These are phyloP conservation scores for Lithospermum erythrorhizon DNA, from an alignment of 257 asterid genomes.

Conservation along the genomic window DNA sequence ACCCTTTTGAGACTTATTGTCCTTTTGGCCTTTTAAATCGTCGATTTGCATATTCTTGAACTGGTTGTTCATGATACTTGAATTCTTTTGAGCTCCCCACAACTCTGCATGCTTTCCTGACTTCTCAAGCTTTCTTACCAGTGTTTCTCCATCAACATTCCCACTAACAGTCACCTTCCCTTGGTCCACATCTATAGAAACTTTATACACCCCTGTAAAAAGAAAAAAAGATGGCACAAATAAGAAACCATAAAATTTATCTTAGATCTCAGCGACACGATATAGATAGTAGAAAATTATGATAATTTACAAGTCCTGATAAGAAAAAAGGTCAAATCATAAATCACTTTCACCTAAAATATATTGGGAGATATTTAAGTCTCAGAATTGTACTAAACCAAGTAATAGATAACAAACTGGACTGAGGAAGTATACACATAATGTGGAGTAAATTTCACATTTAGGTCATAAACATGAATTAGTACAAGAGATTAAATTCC, in stretches of 20 bases:
- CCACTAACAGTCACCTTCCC: conserved; percentile 63
- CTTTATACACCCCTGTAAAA: conserved; percentile 27
- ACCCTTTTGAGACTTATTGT: conserved; percentile 29
- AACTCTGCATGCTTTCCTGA: conserved; percentile 69
- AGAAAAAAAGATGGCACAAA: neutral
- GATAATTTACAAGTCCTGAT: neutral
- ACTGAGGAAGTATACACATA: too few relatives aligned
- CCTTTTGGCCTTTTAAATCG: conserved; percentile 25
- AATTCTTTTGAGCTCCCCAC: conserved; percentile 42
- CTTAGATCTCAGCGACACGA: neutral
- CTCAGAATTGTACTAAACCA: neutral
- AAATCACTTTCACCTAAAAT: too few relatives aligned
- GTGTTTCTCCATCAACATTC: conserved; percentile 37
- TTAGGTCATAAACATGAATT: too few relatives aligned
- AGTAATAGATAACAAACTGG: too few relatives aligned
- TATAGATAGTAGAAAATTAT: too few relatives aligned
- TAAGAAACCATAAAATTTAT: neutral
- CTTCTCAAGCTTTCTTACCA: conserved; percentile 51
- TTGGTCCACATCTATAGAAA: conserved; percentile 29
- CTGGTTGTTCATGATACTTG: conserved; percentile 23
- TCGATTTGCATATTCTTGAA: conserved; percentile 38
- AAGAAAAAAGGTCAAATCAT: neutral
- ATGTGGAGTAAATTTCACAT: too few relatives aligned
- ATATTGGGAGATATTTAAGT: too few relatives aligned
- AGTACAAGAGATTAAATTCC: too few relatives aligned